A percentile compares a stretch with the other conserved stretches of the same genome.
Evolutionary conservation across 2,329 filamentous ascomycete species (phyloP).

Genomic region (Colletotrichum sp.): DNA sequence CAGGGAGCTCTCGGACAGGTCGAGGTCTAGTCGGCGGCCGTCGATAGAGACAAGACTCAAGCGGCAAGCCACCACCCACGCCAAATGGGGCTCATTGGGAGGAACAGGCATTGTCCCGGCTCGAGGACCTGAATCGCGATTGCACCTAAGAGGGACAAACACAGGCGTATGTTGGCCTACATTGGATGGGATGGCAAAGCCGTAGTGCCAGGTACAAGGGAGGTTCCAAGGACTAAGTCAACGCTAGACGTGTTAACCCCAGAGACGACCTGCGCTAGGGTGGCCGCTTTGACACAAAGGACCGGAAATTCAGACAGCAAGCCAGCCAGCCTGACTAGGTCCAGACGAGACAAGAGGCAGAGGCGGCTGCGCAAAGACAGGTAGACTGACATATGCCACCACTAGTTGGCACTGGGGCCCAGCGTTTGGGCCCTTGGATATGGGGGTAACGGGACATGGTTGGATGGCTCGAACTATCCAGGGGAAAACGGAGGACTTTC

Average conservation of each 20-base stretch:
- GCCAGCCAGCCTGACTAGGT: background rate
- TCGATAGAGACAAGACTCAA: slow-evolving; percentile 4
- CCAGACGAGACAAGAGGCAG: background rate
- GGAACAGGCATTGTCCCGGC: slow-evolving; percentile 4
- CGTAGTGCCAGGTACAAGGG: slow-evolving; percentile 13
- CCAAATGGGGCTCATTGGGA: background rate
- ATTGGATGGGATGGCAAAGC: background rate
- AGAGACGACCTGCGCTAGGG: background rate
- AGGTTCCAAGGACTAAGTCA: background rate
- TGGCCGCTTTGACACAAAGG: slow-evolving; percentile 16
- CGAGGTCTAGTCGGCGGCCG: background rate
- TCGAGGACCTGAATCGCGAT: background rate
- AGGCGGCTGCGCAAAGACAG: background rate
- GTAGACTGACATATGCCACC: slow-evolving; percentile 14
- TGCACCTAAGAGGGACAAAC: background rate
- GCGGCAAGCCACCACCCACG: slow-evolving; percentile 5
- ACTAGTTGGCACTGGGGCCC: background rate
- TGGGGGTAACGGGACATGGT: background rate
- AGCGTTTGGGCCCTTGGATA: background rate
- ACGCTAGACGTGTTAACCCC: slow-evolving; percentile 2
- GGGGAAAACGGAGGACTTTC: background rate
- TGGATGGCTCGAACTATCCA: background rate
- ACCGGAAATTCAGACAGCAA: background rate
- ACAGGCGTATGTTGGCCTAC: background rate
- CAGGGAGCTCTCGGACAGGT: background rate